These are phyloP conservation scores for Monosporozyma servazzii DNA, from an alignment of 805 yeast species.

Conservation along the genomic window DNA sequence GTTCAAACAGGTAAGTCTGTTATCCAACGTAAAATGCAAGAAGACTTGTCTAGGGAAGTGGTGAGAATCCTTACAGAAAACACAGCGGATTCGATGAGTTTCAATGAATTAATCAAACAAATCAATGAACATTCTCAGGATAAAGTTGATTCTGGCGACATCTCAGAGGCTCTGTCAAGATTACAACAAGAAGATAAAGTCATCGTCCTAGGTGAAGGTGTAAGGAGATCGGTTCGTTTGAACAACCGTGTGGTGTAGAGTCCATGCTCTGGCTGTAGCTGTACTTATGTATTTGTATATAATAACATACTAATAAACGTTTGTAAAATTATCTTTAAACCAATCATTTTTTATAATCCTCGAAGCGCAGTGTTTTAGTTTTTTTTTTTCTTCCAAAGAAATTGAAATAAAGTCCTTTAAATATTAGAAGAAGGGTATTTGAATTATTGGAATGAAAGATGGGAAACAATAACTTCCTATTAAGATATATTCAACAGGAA, in stretches of 20 bases:
- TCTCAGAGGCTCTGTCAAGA: slow-evolving; percentile 57
- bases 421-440: background rate
- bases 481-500: background rate
- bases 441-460: background rate
- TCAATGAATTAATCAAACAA: slow-evolving; percentile 47
- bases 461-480: background rate
- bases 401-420: background rate
- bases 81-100: slow-evolving; percentile 42
- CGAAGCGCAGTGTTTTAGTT: background rate
- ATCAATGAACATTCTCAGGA: slow-evolving; percentile 53
- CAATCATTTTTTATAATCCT: background rate
- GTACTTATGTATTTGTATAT: background rate
- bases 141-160: slow-evolving; percentile 60
- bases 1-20: slow-evolving; percentile 93
- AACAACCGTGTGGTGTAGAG: slow-evolving; percentile 19
- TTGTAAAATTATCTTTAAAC: slow-evolving; percentile 1
- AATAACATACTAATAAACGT: background rate
- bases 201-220: slow-evolving; percentile 62
- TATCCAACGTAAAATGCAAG: slow-evolving; percentile 70
- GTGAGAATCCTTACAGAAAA: slow-evolving; percentile 44
- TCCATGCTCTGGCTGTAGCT: too few relatives aligned
- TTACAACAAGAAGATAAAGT: slow-evolving; percentile 65
- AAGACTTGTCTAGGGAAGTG: slow-evolving; percentile 59
- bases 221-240: slow-evolving; percentile 48
- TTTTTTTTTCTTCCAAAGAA: background rate